Conservation (phyloP, 2,329 filamentous ascomycete genomes). For the Paracoccidioides brasiliensis region DNA sequence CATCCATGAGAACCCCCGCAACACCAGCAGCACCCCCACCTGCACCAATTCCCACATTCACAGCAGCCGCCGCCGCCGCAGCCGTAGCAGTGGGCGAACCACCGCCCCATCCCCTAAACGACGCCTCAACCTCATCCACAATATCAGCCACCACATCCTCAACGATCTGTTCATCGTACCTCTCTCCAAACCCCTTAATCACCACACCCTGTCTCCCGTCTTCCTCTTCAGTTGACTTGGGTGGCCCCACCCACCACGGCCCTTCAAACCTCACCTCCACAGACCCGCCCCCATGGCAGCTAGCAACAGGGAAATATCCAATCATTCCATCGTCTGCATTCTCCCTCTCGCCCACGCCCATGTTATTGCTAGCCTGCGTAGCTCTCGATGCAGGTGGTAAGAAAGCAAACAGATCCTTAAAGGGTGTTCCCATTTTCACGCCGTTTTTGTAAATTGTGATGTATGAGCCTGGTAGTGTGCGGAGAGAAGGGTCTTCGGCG, state of each 20-base stretch:
- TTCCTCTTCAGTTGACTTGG: slow-evolving; percentile 29
- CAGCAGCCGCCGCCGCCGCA: background rate
- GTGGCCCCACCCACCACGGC: slow-evolving; percentile 79
- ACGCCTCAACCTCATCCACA: slow-evolving; percentile 72
- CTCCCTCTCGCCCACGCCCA: slow-evolving; percentile 57
- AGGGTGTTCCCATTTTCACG: slow-evolving; percentile 69
- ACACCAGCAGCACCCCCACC: background rate
- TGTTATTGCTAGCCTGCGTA: slow-evolving; percentile 30
- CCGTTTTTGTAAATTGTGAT: slow-evolving; percentile 94
- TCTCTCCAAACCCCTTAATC: slow-evolving; percentile 46
- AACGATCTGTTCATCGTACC: slow-evolving; percentile 84
- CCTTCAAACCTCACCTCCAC: slow-evolving; percentile 91
- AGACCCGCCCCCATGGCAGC: slow-evolving; percentile 80
- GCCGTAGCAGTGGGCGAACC: background rate
- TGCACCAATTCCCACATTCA: background rate
- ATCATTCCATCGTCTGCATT: slow-evolving; percentile 89
- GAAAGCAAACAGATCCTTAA: slow-evolving; percentile 78
- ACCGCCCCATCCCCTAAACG: slow-evolving; percentile 48
- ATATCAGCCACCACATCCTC: slow-evolving; percentile 91
- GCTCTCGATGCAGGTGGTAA: slow-evolving; percentile 67
- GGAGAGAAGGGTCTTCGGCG: slow-evolving; percentile 63
- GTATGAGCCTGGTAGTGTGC: slow-evolving; percentile 72
- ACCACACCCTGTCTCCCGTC: background rate
- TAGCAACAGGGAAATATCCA: slow-evolving; percentile 89
- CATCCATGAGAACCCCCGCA: background rate